Base-by-base conservation (phyloP, 208 protist species). In the Wallacemonas sp. region DNA sequence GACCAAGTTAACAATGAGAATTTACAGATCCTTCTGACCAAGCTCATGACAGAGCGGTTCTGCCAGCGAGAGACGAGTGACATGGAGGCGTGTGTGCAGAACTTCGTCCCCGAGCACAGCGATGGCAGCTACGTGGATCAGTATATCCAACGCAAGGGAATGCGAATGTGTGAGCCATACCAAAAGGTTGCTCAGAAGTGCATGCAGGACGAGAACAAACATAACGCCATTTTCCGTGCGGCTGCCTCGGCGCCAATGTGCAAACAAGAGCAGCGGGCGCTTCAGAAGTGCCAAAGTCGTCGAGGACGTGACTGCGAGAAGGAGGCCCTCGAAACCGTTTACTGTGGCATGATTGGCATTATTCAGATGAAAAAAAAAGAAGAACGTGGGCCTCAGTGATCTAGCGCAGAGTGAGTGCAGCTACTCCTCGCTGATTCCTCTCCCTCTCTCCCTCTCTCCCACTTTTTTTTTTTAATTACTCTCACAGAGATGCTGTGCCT, bases 341-440 rank as follows among this genome's bases (percentile, higher is more conserved):
- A 90, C 77, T 95, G 90, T 56, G 90, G 90, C 17, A 90, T 95
- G 84, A 82, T 90, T 19, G 77, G 86, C 61, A 66, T 95, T 4
- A 73, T 91, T 53, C 81, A 93, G 74, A 70, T 72, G 46, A 68
- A 75, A 30, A 78, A 82, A n/a, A n/a, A n/a, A n/a, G n/a, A n/a
- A n/a, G n/a, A n/a, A n/a, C n/a, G n/a, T n/a, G n/a, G n/a, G n/a
- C n/a, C n/a, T n/a, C n/a, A n/a, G n/a, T n/a, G n/a, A n/a, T n/a
- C n/a, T n/a, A n/a, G n/a, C n/a, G n/a, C n/a, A n/a, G n/a, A n/a
- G n/a, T n/a, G n/a, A n/a, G n/a, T n/a, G n/a, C n/a, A n/a, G n/a
- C n/a, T n/a, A n/a, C n/a, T n/a, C n/a, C n/a, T n/a, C n/a, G n/a
- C n/a, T n/a, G n/a, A n/a, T n/a, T n/a, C n/a, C 36, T 41, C 9